phyloP scores from a whole-genome alignment of 306 rosid species.

The Fragaria iinumae region DNA sequence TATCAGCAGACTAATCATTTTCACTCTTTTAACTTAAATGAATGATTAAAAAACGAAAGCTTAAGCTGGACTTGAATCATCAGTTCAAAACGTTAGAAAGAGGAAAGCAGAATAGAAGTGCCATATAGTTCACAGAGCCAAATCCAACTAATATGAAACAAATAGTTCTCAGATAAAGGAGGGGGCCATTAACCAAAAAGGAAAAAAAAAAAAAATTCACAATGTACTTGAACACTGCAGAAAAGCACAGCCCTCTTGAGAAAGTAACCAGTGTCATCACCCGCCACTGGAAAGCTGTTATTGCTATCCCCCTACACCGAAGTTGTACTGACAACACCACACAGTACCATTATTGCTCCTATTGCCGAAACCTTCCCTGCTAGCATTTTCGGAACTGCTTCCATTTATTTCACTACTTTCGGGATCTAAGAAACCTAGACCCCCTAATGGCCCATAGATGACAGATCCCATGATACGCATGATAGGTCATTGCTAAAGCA shows the following conservation, averaged over 20 bases:
- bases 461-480: slow-evolving; percentile 35
- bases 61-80: too few relatives aligned
- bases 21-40: too few relatives aligned
- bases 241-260: slow-evolving; percentile 43
- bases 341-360: not conserved
- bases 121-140: not conserved
- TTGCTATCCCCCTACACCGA: not conserved
- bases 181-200: not conserved
- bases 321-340: not conserved
- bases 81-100: not conserved
- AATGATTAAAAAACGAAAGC: too few relatives aligned
- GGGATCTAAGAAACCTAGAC: not conserved
- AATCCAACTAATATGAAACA: not conserved
- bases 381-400: not conserved
- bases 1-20: too few relatives aligned
- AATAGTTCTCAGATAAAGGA: not conserved
- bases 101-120: not conserved
- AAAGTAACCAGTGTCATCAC: slow-evolving; percentile 37
- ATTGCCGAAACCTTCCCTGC: not conserved
- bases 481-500: slow-evolving; percentile 44
- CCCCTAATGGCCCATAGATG: slow-evolving; percentile 18
- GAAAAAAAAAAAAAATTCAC: not conserved
- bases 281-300: slow-evolving; percentile 24
- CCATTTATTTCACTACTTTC: not conserved
- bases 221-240: not conserved